Percentiles rank a stretch among this genome's conserved stretches.
phyloP scores from a whole-genome alignment of 257 asterid genomes.

The Echites panduratus region DNA sequence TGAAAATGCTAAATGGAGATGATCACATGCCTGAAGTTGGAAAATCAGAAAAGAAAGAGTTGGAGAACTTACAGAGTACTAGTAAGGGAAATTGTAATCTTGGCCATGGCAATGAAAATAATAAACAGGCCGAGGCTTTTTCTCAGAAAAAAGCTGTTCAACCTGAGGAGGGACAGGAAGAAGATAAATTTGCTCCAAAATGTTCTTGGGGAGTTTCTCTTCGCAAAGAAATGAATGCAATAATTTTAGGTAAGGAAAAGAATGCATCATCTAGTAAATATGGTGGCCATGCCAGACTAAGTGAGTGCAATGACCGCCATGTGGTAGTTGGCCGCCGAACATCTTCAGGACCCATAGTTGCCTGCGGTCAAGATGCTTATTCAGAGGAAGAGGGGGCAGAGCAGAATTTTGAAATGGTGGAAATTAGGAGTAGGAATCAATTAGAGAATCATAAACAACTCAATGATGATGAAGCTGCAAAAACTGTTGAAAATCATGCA shows the following conservation, averaged over 20 bases:
- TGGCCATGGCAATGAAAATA: slow-evolving; percentile 9
- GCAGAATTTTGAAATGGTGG: slow-evolving; percentile 15
- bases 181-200: slow-evolving; percentile 13
- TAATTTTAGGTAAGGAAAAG: slow-evolving; percentile 6
- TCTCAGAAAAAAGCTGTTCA: slow-evolving; percentile 13
- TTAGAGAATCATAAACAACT: slow-evolving; percentile 13
- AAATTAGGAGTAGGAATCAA: slow-evolving; percentile 6
- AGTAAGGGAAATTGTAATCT: slow-evolving; percentile 9
- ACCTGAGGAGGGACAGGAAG: slow-evolving; percentile 20
- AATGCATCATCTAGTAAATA: slow-evolving; percentile 5
- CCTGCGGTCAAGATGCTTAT: slow-evolving; percentile 11
- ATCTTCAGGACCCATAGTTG: slow-evolving; percentile 17
- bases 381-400: slow-evolving; percentile 17
- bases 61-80: slow-evolving; percentile 13
- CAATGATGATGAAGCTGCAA: slow-evolving; percentile 8
- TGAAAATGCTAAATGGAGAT: slow-evolving; percentile 20
- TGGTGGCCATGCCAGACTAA: neutral
- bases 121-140: slow-evolving; percentile 9
- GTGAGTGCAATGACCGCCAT: slow-evolving; percentile 3
- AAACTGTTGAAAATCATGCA: slow-evolving; percentile 4
- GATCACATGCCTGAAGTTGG: slow-evolving; percentile 21
- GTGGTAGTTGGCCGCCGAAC: slow-evolving; percentile 17
- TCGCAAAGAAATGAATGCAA: slow-evolving; percentile 12
- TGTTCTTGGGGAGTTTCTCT: slow-evolving; percentile 20
- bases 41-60: slow-evolving; percentile 21